Conservation (phyloP, 805 yeast genomes). For the Wickerhamomyces hampshirensis region DNA sequence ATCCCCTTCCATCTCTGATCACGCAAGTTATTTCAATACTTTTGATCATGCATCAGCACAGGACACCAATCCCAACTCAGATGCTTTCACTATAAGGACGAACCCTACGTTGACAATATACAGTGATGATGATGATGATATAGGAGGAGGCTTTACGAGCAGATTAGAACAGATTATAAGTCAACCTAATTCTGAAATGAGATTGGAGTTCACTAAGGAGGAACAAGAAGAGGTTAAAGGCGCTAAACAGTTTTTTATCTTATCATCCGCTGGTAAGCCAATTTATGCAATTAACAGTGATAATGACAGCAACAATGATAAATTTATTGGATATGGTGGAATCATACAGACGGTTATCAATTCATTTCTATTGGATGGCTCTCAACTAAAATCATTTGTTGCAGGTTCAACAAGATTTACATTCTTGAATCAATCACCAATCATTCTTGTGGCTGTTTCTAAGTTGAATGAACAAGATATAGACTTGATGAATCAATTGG, state of each 20-base stretch:
- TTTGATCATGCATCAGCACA: slow-evolving; percentile 1
- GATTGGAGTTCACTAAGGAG: slow-evolving; percentile 10
- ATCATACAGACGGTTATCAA: slow-evolving; percentile 74
- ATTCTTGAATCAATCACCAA: slow-evolving; percentile 59
- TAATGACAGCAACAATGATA: slow-evolving; percentile 53
- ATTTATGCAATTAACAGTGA: slow-evolving; percentile 54
- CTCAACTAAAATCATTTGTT: slow-evolving; percentile 43
- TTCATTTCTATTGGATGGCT: slow-evolving; percentile 47
- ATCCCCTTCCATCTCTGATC: background rate
- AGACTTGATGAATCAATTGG: slow-evolving; percentile 59
- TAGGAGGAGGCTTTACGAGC: slow-evolving; percentile 12
- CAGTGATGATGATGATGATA: slow-evolving; percentile 19
- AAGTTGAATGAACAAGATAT: slow-evolving; percentile 46
- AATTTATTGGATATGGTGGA: slow-evolving; percentile 69
- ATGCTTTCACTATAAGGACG: slow-evolving; percentile 19
- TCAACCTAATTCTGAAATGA: slow-evolving; percentile 16
- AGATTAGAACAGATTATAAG: slow-evolving; percentile 23
- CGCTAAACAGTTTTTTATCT: slow-evolving; percentile 66
- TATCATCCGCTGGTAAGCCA: slow-evolving; percentile 86
- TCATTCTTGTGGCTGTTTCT: slow-evolving; percentile 68
- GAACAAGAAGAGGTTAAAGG: slow-evolving; percentile 11
- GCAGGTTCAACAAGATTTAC: slow-evolving; percentile 51
- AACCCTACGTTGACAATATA: slow-evolving; percentile 27
- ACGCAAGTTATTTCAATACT: background rate
- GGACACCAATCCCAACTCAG: slow-evolving; percentile 12